Evolutionary conservation across 345 rosid genomes (phyloP).

Genomic region (Zanthoxylum bungeanum): DNA sequence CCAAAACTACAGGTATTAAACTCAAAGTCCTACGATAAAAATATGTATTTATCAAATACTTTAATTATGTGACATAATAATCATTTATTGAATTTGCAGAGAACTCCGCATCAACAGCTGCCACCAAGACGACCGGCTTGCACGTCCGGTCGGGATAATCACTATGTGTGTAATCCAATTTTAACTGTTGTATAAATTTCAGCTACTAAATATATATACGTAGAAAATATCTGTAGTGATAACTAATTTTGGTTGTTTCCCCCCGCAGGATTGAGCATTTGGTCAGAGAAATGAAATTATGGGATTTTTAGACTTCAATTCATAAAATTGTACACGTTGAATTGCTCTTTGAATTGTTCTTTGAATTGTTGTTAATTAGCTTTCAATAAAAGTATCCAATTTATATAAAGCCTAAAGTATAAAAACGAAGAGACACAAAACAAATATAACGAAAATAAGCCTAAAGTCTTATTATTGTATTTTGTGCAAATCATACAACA

Average conservation of each 20-base stretch:
- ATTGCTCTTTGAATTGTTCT: not conserved
- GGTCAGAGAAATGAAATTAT: not conserved
- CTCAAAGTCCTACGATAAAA: not conserved
- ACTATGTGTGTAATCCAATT: slow-evolving; percentile 24
- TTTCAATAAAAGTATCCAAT: not conserved
- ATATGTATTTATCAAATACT: too few relatives aligned
- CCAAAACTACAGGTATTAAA: slow-evolving; percentile 66
- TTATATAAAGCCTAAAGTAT: too few relatives aligned
- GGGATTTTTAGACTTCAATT: not conserved
- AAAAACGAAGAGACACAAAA: too few relatives aligned
- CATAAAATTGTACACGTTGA: not conserved
- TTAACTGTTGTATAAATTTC: not conserved
- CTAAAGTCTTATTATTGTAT: too few relatives aligned
- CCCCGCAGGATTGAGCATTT: not conserved
- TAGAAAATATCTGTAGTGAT: not conserved
- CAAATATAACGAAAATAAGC: too few relatives aligned
- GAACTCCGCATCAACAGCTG: slow-evolving; percentile 67
- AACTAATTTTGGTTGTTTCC: not conserved
- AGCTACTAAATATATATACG: not conserved
- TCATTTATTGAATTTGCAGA: slow-evolving; percentile 28
- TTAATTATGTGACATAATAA: too few relatives aligned
- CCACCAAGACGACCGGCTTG: slow-evolving; percentile 73
- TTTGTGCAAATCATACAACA: too few relatives aligned
- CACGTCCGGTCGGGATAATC: slow-evolving; percentile 46
- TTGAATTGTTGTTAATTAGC: not conserved